Conservation (phyloP, 768 basidiomycete genomes). For the Russula abietina region DNA sequence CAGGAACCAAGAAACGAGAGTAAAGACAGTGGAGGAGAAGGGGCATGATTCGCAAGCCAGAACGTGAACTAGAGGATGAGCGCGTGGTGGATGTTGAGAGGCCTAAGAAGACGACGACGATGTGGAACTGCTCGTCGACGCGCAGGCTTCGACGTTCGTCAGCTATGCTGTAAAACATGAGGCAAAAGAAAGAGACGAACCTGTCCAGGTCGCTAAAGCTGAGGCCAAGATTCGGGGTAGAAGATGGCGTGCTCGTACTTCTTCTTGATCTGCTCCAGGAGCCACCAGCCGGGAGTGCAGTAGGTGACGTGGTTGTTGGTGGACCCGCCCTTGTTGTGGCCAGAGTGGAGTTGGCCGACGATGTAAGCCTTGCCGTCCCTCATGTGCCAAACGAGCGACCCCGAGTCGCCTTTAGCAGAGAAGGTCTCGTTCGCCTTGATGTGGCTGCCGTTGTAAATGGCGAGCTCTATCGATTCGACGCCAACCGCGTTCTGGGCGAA, state of each 20-base stretch:
- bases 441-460: not conserved
- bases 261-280: slow-evolving; percentile 6
- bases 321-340: not conserved
- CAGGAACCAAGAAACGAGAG: no score
- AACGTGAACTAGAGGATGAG: no score
- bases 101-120: no score
- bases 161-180: no score
- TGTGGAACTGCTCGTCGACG: no score
- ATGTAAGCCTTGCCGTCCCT: not conserved
- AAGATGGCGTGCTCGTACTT: not conserved
- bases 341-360: slow-evolving; percentile 3
- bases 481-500: not conserved
- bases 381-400: not conserved
- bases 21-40: no score
- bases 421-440: not conserved
- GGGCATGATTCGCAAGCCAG: no score
- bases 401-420: not conserved
- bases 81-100: no score
- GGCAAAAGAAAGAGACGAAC: slow-evolving; percentile 1
- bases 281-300: not conserved
- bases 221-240: slow-evolving; percentile 1
- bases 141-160: no score
- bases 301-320: slow-evolving; percentile 3
- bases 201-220: not conserved
- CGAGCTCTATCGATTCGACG: slow-evolving; percentile 1